Percentiles rank a stretch among this genome's conserved stretches.
Conservation (phyloP, 257 asterid genomes). For the Misopates orontium region DNA sequence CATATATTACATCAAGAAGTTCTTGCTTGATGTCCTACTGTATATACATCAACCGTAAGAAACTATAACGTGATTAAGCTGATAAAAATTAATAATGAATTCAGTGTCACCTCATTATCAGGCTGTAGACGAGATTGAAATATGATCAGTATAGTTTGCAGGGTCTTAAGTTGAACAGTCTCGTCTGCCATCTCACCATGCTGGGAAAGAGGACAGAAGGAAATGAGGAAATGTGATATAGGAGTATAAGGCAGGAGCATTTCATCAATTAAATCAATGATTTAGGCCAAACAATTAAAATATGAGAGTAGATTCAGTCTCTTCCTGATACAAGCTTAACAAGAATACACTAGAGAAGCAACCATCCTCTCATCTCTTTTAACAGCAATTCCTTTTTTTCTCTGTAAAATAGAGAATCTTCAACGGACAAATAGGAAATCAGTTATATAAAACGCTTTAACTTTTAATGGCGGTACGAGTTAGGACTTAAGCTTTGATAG, state of each 20-base stretch:
- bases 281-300: conserved; percentile 5
- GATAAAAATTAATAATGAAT: conserved; percentile 18
- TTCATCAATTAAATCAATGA: conserved; percentile 9
- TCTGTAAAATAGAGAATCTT: background rate
- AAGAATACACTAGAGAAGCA: background rate
- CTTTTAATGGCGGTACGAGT: too few species aligned
- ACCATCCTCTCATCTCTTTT: background rate
- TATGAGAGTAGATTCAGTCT: too few species aligned
- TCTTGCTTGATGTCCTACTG: conserved; percentile 15
- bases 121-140: conserved; percentile 92
- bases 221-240: conserved; percentile 21
- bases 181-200: conserved; percentile 98
- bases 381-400: background rate
- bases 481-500: too few species aligned
- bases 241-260: conserved; percentile 5
- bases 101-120: conserved; percentile 74
- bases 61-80: conserved; percentile 10
- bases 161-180: conserved; percentile 83
- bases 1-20: conserved; percentile 1
- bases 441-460: too few species aligned
- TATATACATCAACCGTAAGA: conserved; percentile 28
- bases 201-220: conserved; percentile 41
- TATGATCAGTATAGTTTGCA: conserved; percentile 86
- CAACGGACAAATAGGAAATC: background rate
- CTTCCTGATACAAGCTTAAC: conserved; percentile 4